These are phyloP conservation scores for Candida sanyaensis DNA, from an alignment of 1,139 yeast species.

Conservation along the genomic window DNA sequence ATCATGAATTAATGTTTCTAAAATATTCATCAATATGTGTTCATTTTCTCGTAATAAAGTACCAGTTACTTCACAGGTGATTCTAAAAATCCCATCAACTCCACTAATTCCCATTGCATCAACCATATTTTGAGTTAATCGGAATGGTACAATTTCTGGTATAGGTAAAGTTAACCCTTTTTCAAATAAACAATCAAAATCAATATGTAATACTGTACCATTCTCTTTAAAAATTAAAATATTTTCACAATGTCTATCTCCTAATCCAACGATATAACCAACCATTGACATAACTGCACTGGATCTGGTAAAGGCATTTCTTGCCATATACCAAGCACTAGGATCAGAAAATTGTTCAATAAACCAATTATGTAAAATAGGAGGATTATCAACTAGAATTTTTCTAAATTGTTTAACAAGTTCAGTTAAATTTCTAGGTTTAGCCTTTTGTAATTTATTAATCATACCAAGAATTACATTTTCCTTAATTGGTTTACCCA, in stretches of 20 bases:
- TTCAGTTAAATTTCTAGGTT: constrained; percentile 13
- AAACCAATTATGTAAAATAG: constrained; percentile 86
- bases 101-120: constrained; percentile 93
- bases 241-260: constrained; percentile 96
- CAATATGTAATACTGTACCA: constrained; percentile 90
- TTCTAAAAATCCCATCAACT: constrained; percentile 86
- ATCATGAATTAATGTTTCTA: constrained; percentile 92
- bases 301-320: constrained; percentile 74
- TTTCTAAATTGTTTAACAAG: constrained; percentile 32
- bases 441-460: constrained; percentile 41
- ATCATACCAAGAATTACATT: constrained; percentile 33
- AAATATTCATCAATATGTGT: constrained; percentile 84
- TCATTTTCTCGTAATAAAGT: constrained; percentile 74
- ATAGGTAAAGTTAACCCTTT: constrained; percentile 69
- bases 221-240: constrained; percentile 70
- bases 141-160: constrained; percentile 94
- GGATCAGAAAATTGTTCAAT: constrained; percentile 90
- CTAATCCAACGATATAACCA: constrained; percentile 87
- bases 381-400: constrained; percentile 53
- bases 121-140: constrained; percentile 83
- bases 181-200: constrained; percentile 93
- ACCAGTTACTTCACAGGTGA: constrained; percentile 84
- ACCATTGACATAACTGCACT: constrained; percentile 98
- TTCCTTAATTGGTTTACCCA: constrained; percentile 34
- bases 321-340: constrained; percentile 77